These are phyloP conservation scores for Caryopteris hybrid DNA, from an alignment of 305 asterid species.

Conservation along the genomic window DNA sequence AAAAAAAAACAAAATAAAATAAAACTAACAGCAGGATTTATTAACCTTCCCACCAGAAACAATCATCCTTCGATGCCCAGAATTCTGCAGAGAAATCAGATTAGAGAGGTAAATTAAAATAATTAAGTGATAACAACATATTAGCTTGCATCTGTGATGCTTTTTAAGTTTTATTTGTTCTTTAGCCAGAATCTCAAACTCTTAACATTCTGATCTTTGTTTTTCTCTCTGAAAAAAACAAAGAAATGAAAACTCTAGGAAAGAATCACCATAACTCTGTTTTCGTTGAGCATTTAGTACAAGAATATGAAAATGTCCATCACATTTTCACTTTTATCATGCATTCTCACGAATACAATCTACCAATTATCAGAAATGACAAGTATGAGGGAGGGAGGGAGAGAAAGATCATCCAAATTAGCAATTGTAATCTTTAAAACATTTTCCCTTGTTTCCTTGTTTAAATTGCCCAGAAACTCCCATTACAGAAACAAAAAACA, in stretches of 20 bases:
- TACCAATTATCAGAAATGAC: not conserved
- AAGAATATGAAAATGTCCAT: constrained; percentile 6
- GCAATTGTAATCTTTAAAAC: not conserved
- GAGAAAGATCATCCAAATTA: not conserved
- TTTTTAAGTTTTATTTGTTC: not conserved
- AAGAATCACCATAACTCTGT: not conserved
- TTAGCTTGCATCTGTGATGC: no score
- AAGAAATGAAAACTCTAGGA: not conserved
- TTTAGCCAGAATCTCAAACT: not conserved
- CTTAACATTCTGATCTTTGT: not conserved
- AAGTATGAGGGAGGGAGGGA: not conserved
- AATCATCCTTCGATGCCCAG: constrained; percentile 31
- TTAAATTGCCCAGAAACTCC: not conserved
- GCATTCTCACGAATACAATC: not conserved
- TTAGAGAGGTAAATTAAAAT: not conserved
- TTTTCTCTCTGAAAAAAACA: not conserved
- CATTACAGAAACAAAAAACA: not conserved
- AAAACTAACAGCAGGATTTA: not conserved
- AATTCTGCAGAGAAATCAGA: constrained; percentile 23
- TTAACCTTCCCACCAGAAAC: constrained; percentile 60
- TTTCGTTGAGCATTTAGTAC: not conserved
- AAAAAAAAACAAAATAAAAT: not conserved
- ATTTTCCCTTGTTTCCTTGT: not conserved
- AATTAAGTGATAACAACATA: no score
- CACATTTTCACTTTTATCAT: not conserved